These are phyloP conservation scores for Choiromyces venosus DNA, from an alignment of 495 filamentous ascomycete genomes.

Conservation along the genomic window DNA sequence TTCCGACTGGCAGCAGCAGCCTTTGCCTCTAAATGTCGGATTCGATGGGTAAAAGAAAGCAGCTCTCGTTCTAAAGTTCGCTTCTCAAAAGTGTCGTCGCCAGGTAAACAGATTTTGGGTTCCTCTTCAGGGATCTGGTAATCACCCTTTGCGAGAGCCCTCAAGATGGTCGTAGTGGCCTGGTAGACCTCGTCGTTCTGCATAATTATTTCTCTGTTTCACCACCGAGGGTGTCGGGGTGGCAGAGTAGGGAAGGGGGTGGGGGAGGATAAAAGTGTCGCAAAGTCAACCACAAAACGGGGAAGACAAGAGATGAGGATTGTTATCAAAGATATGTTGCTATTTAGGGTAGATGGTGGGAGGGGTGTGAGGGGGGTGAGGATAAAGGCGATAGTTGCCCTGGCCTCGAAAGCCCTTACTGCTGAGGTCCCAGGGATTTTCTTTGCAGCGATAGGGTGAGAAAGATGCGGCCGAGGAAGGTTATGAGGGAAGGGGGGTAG, in stretches of 20 bases:
- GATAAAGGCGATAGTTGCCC: slow-evolving; percentile 27
- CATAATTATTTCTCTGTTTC: slow-evolving; percentile 33
- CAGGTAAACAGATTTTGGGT: slow-evolving; percentile 45
- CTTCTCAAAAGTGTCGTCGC: slow-evolving; percentile 49
- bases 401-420: slow-evolving; percentile 20
- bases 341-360: neutral
- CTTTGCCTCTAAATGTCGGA: slow-evolving; percentile 48
- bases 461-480: slow-evolving; percentile 11
- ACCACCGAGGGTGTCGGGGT: slow-evolving; percentile 37
- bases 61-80: slow-evolving; percentile 48
- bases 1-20: slow-evolving; percentile 43
- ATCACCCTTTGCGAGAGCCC: slow-evolving; percentile 40
- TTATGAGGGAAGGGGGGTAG: slow-evolving; percentile 22
- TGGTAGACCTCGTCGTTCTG: slow-evolving; percentile 41
- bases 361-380: slow-evolving; percentile 10
- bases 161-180: slow-evolving; percentile 37
- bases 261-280: slow-evolving; percentile 4
- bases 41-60: slow-evolving; percentile 46
- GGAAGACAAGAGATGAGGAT: slow-evolving; percentile 6
- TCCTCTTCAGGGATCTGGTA: slow-evolving; percentile 29
- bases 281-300: slow-evolving; percentile 18
- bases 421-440: slow-evolving; percentile 3
- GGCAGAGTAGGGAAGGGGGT: slow-evolving; percentile 17
- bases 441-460: slow-evolving; percentile 15
- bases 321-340: neutral